Conservation (phyloP, 768 basidiomycete species). For the Tubosaeta brunneosetosa region DNA sequence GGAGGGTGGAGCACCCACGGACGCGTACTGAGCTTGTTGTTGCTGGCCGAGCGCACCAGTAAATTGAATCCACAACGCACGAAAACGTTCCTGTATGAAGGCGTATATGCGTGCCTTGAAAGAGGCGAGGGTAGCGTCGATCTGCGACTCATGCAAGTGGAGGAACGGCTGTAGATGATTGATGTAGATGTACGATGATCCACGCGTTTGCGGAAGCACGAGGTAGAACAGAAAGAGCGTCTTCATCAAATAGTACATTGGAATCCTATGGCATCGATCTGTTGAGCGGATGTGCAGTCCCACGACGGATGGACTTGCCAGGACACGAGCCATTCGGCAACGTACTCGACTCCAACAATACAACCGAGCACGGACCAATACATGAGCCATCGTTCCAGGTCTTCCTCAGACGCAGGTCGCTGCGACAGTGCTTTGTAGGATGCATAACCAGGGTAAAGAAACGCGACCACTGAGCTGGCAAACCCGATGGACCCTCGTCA, state of each 20-base stretch:
- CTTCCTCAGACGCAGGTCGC: constrained; percentile 78
- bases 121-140: constrained; percentile 74
- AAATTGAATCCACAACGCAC: constrained; percentile 63
- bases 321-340: constrained; percentile 82
- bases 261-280: constrained; percentile 55
- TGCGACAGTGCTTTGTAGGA: constrained; percentile 93
- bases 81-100: constrained; percentile 60
- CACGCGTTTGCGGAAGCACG: constrained; percentile 83
- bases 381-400: constrained; percentile 93
- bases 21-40: constrained; percentile 24
- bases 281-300: constrained; percentile 6
- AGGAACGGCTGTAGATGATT: constrained; percentile 81
- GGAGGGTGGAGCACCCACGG: constrained; percentile 39
- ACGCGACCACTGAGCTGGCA: constrained; percentile 63
- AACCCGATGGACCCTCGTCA: not conserved
- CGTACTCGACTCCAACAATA: constrained; percentile 75
- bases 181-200: constrained; percentile 80
- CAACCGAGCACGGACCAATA: constrained; percentile 92
- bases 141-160: constrained; percentile 73
- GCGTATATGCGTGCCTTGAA: constrained; percentile 54
- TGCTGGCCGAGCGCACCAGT: constrained; percentile 45
- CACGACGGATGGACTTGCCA: constrained; percentile 51
- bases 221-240: constrained; percentile 84
- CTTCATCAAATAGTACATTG: constrained; percentile 82
- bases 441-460: constrained; percentile 91